Percentiles rank a stretch among this genome's conserved stretches.
phyloP scores from a whole-genome alignment of 108 stramenopile species.

The Conticribra weissflogii region DNA sequence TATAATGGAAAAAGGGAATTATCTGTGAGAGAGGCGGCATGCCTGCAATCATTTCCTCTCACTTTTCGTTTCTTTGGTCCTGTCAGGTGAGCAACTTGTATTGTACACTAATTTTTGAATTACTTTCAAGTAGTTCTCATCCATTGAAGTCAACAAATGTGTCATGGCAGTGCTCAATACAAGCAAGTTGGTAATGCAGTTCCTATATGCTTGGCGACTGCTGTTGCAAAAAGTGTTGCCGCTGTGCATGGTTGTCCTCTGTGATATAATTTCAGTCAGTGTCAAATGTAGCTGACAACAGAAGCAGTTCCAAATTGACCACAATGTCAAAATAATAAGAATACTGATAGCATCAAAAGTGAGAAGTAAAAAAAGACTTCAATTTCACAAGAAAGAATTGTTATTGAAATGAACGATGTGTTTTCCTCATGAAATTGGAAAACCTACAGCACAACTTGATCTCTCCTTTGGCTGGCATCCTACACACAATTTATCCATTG shows the following conservation, averaged over 20 bases:
- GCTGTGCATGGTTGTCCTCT: conserved; percentile 31
- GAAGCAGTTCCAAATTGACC: too few species aligned
- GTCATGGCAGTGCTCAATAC: conserved; percentile 9
- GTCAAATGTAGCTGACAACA: too few species aligned
- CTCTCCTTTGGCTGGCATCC: too few species aligned
- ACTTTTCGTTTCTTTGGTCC: conserved; percentile 52
- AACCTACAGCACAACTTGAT: too few species aligned
- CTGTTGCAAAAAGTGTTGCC: conserved; percentile 48
- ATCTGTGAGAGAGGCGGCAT: conserved; percentile 56
- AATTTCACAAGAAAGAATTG: too few species aligned
- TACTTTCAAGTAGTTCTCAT: background rate
- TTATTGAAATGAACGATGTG: too few species aligned
- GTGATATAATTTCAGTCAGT: background rate
- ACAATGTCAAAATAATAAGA: too few species aligned
- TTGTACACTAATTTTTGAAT: background rate
- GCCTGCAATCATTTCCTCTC: conserved; percentile 58
- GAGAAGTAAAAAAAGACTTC: too few species aligned
- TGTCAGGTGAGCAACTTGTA: background rate
- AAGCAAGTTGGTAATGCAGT: conserved; percentile 70
- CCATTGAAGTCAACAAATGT: background rate
- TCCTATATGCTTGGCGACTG: conserved; percentile 52
- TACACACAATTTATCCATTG: too few species aligned
- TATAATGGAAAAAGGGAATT: conserved; percentile 42
- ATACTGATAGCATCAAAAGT: too few species aligned
- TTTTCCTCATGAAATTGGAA: too few species aligned